These are phyloP conservation scores for Tillandsia fasciculata DNA, from an alignment of 176 grass and related monocot genomes.

Conservation along the genomic window DNA sequence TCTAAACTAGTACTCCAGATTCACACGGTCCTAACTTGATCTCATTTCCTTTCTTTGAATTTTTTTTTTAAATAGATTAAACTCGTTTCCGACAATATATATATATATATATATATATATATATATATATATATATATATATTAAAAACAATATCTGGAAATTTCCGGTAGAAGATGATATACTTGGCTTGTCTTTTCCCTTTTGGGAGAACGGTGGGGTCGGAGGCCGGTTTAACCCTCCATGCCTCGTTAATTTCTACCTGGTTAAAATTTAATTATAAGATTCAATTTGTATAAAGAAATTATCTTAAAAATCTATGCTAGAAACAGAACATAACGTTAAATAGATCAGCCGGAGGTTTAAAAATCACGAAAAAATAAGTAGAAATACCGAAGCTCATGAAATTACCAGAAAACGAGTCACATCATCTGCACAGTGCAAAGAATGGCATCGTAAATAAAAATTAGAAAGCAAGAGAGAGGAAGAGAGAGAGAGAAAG, in stretches of 20 bases:
- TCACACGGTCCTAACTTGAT: not conserved
- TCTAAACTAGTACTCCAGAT: too few species aligned
- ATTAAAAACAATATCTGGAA: too few species aligned
- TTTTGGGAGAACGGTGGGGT: slow-evolving; percentile 54
- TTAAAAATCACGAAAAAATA: slow-evolving; percentile 1
- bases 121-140: too few species aligned
- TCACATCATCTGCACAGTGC: slow-evolving; percentile 53
- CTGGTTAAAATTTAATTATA: slow-evolving; percentile 26
- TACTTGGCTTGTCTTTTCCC: slow-evolving; percentile 86
- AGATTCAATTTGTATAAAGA: not conserved
- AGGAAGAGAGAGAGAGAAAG: not conserved
- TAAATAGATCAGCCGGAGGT: not conserved
- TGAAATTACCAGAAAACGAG: slow-evolving; percentile 53
- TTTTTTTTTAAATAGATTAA: too few species aligned
- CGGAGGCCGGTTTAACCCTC: slow-evolving; percentile 38
- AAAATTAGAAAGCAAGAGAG: not conserved
- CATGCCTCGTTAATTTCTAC: slow-evolving; percentile 57
- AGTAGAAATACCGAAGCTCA: not conserved
- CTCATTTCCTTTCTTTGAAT: too few species aligned
- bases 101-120: too few species aligned
- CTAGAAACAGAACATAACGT: not conserved
- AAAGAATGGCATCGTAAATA: not conserved
- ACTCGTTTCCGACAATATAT: too few species aligned
- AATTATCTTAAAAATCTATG: not conserved
- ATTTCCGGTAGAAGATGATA: not conserved